Evolutionary conservation across 1,284 basidiomycete species (phyloP), one percentile per base, ranked within the genome.

Genomic region (Boletus calvinii): DNA sequence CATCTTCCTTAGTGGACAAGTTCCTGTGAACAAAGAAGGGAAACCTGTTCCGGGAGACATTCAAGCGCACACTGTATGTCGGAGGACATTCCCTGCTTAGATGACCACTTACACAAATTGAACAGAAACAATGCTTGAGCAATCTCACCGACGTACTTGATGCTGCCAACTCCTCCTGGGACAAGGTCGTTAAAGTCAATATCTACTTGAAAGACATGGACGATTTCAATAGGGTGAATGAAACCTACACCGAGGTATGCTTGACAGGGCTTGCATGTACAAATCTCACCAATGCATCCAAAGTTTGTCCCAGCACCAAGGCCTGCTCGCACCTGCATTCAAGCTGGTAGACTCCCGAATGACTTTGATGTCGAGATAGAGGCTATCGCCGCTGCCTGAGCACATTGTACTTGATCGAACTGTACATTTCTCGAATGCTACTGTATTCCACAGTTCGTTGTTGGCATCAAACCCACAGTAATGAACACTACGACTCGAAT

Each of bases 351-450:
- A 59, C 76, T 92, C 32, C 90, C 89, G 9, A 77, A 79, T 62
- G 87, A 90, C 60, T 89, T 91, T 6, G 78, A 87, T 55, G 78
- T 91, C 45, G 90, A 93, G 73, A 84, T 92, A 54, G 88, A 91
- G 72, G 84, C 80, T 46, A 85, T 89, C 58, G 82, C 85, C 7
- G 65, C 75, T 17, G 58, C 61, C 51, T 76, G 55, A 69, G 4
- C 15, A 15, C n/a, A 20, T 35, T 42, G 4, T 37, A 55, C 24
- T 41, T 34, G 36, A 31, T 30, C 22, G 12, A 39, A 45, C 6
- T 12, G 17, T 50, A 18, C 22, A 36, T 36, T 18, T 5, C 13
- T 35, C 31, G 13, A 38, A 55, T 58, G 39, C 43, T 13, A 6
- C 22, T 40, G 30, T 39, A 37, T 13, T 20, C 39, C 29, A 30